These are phyloP conservation scores for Globisporangium canariense DNA, from an alignment of 352 stramenopile genomes.

Conservation along the genomic window DNA sequence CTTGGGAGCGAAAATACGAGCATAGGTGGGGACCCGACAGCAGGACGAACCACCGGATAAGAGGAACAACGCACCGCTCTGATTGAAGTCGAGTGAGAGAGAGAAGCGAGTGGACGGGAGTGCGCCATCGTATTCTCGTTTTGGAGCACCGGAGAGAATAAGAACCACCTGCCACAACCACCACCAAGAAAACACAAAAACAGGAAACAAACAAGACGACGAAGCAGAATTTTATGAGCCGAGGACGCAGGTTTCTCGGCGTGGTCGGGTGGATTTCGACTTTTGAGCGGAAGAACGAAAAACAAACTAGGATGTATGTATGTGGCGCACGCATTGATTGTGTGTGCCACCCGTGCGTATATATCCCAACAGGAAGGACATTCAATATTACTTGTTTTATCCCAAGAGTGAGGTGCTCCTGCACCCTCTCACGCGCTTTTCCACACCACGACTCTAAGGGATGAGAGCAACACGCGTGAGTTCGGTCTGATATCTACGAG, in stretches of 20 bases:
- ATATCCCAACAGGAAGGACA: slow-evolving; percentile 8
- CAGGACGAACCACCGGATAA: slow-evolving; percentile 15
- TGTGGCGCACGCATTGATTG: background rate
- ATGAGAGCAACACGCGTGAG: no score
- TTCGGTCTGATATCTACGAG: no score
- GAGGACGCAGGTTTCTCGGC: background rate
- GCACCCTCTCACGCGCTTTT: no score
- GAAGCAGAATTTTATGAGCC: background rate
- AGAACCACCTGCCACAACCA: background rate
- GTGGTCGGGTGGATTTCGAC: slow-evolving; percentile 2
- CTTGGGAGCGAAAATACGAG: slow-evolving; percentile 59
- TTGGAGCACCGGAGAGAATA: slow-evolving; percentile 2
- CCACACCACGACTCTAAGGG: no score
- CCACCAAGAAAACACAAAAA: slow-evolving; percentile 1
- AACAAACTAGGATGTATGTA: slow-evolving; percentile 8
- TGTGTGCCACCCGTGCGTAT: slow-evolving; percentile 1
- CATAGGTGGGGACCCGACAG: slow-evolving; percentile 30
- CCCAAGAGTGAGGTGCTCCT: no score
- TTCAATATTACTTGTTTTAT: no score
- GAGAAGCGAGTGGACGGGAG: slow-evolving; percentile 1
- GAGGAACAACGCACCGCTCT: slow-evolving; percentile 3
- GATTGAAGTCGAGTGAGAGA: slow-evolving; percentile 12
- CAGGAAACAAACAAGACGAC: background rate
- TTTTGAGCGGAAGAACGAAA: slow-evolving; percentile 6
- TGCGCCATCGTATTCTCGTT: background rate